phyloP scores from a whole-genome alignment of 768 basidiomycete species.

The Trametes cingulata region DNA sequence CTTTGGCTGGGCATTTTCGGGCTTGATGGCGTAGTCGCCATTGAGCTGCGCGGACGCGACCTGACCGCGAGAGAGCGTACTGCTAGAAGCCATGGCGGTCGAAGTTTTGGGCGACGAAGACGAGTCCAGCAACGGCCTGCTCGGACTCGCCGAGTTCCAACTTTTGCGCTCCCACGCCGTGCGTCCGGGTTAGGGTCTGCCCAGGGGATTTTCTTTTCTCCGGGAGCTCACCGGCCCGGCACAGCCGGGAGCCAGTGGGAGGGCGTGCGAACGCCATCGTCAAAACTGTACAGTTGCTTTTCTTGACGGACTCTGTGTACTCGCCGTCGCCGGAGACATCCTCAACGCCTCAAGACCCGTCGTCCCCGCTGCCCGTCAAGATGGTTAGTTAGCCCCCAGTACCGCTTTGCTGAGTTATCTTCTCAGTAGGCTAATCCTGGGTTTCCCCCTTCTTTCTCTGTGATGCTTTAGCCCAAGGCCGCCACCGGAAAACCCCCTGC shows the following conservation, averaged over 20 bases:
- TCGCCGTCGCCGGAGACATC: conserved; percentile 22
- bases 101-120: conserved; percentile 7
- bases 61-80: conserved; percentile 58
- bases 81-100: conserved; percentile 44
- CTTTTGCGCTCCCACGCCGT: conserved; percentile 16
- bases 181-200: conserved; percentile 10
- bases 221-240: neutral
- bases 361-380: conserved; percentile 35
- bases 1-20: conserved; percentile 68
- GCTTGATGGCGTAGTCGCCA: conserved; percentile 81
- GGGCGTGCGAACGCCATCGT: conserved; percentile 27
- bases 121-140: neutral
- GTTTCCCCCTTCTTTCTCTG: conserved; percentile 32
- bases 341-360: conserved; percentile 28
- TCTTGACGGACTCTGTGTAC: conserved; percentile 11
- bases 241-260: neutral
- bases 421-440: conserved; percentile 87
- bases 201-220: neutral
- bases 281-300: conserved; percentile 54
- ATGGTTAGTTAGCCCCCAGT: conserved; percentile 70
- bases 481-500: conserved; percentile 51
- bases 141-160: neutral
- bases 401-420: conserved; percentile 86
- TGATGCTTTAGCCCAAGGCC: conserved; percentile 55
- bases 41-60: conserved; percentile 73